Evolutionary conservation across 2,329 filamentous ascomycete genomes (phyloP).

Genomic region (Colletotrichum navitas): DNA sequence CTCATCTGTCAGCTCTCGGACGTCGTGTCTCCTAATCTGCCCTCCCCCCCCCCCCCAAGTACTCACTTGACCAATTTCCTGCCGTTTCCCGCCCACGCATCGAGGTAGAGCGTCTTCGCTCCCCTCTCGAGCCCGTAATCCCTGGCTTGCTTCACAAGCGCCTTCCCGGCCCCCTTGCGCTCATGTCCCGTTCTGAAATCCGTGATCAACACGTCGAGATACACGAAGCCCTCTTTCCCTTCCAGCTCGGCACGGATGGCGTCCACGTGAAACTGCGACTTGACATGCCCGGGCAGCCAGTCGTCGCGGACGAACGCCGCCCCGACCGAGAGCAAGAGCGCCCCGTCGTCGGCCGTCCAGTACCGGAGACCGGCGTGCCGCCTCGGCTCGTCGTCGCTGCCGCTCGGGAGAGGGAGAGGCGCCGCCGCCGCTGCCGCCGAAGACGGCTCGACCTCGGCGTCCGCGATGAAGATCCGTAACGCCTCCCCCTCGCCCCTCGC

Average conservation of each 20-base stretch:
- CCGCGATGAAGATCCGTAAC: slow-evolving; percentile 48
- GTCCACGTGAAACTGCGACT: slow-evolving; percentile 4
- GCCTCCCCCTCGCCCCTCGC: slow-evolving; percentile 44
- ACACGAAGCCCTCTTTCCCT: slow-evolving; percentile 33
- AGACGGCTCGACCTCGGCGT: slow-evolving; percentile 43
- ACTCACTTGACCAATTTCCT: slow-evolving; percentile 43
- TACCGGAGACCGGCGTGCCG: slow-evolving; percentile 4
- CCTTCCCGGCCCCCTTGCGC: slow-evolving; percentile 33
- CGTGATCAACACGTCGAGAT: slow-evolving; percentile 42
- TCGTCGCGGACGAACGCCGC: slow-evolving; percentile 24
- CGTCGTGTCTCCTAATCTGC: accelerated
- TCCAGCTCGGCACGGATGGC: slow-evolving; percentile 15
- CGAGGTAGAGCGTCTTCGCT: slow-evolving; percentile 46
- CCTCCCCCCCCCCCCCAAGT: not conserved
- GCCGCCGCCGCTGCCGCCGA: not conserved
- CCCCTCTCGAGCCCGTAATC: slow-evolving; percentile 22
- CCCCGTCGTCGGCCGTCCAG: slow-evolving; percentile 14
- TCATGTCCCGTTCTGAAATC: slow-evolving; percentile 36
- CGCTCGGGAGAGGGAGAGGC: not conserved
- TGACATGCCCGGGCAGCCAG: slow-evolving; percentile 40
- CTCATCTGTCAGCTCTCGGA: not conserved
- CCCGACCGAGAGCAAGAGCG: slow-evolving; percentile 24
- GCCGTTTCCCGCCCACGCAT: slow-evolving; percentile 47
- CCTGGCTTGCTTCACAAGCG: slow-evolving; percentile 38
- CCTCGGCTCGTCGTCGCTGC: not conserved